Percentiles rank a stretch among this genome's conserved stretches.
phyloP scores from a whole-genome alignment of 305 asterid species.

The Salvia sclarea region DNA sequence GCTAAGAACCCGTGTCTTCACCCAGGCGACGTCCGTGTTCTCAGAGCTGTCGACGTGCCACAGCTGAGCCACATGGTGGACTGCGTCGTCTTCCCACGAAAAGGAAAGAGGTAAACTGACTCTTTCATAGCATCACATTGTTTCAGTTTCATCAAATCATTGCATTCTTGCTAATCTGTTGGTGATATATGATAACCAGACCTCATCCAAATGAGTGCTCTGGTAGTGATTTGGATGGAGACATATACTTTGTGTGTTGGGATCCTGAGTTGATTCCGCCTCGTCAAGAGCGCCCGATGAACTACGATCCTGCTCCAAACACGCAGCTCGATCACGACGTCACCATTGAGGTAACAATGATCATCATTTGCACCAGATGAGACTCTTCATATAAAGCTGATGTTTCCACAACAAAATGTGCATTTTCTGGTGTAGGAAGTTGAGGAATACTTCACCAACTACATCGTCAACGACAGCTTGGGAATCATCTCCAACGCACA shows the following conservation, averaged over 20 bases:
- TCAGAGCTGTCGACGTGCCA: slow-evolving; percentile 60
- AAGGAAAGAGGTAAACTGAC: slow-evolving; percentile 58
- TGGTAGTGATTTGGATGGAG: slow-evolving; percentile 92
- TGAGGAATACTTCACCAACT: slow-evolving; percentile 80
- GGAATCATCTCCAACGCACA: slow-evolving; percentile 90
- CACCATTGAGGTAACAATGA: slow-evolving; percentile 67
- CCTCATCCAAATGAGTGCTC: slow-evolving; percentile 98
- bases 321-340: slow-evolving; percentile 57
- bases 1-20: slow-evolving; percentile 91
- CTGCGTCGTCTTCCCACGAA: slow-evolving; percentile 77
- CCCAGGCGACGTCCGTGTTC: slow-evolving; percentile 88
- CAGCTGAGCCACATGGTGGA: slow-evolving; percentile 81
- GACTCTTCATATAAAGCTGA: not conserved
- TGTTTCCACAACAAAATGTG: not conserved
- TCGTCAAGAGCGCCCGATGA: slow-evolving; percentile 54
- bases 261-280: slow-evolving; percentile 70
- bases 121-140: not conserved
- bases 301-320: slow-evolving; percentile 68
- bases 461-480: slow-evolving; percentile 79
- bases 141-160: not conserved
- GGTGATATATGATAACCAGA: slow-evolving; percentile 43
- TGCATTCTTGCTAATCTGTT: not conserved
- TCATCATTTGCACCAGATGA: not conserved
- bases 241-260: slow-evolving; percentile 89
- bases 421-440: slow-evolving; percentile 57